Conservation (phyloP, 805 yeast genomes). For the Ogataea methylovora region DNA sequence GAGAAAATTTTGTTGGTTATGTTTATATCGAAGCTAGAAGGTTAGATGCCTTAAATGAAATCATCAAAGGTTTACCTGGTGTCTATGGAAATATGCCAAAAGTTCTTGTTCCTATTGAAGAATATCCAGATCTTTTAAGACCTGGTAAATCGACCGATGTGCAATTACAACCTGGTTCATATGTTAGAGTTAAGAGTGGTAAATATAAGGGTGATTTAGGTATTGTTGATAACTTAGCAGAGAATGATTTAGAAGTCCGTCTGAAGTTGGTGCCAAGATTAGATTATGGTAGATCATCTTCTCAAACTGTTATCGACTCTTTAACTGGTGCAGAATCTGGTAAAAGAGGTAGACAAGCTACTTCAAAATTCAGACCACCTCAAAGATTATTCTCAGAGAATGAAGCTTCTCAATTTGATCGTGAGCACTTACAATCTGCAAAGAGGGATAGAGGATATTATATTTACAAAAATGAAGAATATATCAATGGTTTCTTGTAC, state of each 20-base stretch:
- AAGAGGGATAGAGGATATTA: slow-evolving; percentile 57
- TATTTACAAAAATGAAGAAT: slow-evolving; percentile 81
- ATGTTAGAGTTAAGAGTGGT: slow-evolving; percentile 86
- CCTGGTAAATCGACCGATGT: slow-evolving; percentile 85
- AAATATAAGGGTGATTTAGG: slow-evolving; percentile 91
- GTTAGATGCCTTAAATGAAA: slow-evolving; percentile 84
- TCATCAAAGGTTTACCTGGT: slow-evolving; percentile 84
- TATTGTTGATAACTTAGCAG: slow-evolving; percentile 85
- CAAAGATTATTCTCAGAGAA: slow-evolving; percentile 81
- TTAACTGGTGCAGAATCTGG: slow-evolving; percentile 8
- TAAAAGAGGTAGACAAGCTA: slow-evolving; percentile 35
- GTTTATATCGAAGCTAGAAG: slow-evolving; percentile 91
- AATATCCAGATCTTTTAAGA: slow-evolving; percentile 85
- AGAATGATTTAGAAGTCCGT: slow-evolving; percentile 92
- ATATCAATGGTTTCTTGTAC: slow-evolving; percentile 77
- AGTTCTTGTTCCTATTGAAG: slow-evolving; percentile 89
- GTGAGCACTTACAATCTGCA: slow-evolving; percentile 53
- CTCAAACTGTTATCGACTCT: slow-evolving; percentile 18
- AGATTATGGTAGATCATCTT: slow-evolving; percentile 69
- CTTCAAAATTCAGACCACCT: slow-evolving; percentile 65
- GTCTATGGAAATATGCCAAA: slow-evolving; percentile 59
- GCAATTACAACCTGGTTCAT: slow-evolving; percentile 84
- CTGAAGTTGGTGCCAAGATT: slow-evolving; percentile 88
- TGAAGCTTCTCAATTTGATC: slow-evolving; percentile 83
- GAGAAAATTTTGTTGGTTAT: slow-evolving; percentile 89